Evolutionary conservation across 257 asterid genomes (phyloP).

Genomic region (Primulina eburnea): DNA sequence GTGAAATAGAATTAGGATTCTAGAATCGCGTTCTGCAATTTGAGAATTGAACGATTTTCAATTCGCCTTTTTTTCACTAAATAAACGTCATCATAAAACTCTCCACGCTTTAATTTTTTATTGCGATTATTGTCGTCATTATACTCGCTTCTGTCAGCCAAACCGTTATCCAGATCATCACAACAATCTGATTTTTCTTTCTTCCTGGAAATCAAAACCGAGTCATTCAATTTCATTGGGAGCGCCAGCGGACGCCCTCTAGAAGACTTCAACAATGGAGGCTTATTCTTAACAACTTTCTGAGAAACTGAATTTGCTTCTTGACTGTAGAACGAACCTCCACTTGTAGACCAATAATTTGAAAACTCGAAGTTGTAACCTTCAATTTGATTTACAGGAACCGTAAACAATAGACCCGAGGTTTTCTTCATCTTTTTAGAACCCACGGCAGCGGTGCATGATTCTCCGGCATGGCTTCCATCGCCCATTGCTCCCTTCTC

Average conservation of each 20-base stretch:
- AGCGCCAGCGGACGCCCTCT: constrained; percentile 70
- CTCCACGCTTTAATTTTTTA: constrained; percentile 47
- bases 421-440: constrained; percentile 29
- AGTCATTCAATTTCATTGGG: constrained; percentile 56
- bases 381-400: constrained; percentile 51
- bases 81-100: constrained; percentile 28
- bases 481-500: constrained; percentile 35
- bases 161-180: constrained; percentile 26
- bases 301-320: constrained; percentile 27
- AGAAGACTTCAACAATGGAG: constrained; percentile 70
- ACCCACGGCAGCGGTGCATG: constrained; percentile 28
- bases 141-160: constrained; percentile 29
- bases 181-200: constrained; percentile 40
- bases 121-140: constrained; percentile 23
- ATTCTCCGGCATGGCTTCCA: constrained; percentile 28
- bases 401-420: constrained; percentile 32
- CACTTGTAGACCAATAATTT: constrained; percentile 29
- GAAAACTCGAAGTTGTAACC: constrained; percentile 33
- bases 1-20: constrained; percentile 46
- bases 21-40: constrained; percentile 30
- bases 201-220: constrained; percentile 67
- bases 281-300: constrained; percentile 34
- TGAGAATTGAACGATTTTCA: constrained; percentile 30
- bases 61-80: constrained; percentile 40
- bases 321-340: constrained; percentile 25